Conservation (phyloP, 768 basidiomycete species). For the Macrolepiota dolichaula region DNA sequence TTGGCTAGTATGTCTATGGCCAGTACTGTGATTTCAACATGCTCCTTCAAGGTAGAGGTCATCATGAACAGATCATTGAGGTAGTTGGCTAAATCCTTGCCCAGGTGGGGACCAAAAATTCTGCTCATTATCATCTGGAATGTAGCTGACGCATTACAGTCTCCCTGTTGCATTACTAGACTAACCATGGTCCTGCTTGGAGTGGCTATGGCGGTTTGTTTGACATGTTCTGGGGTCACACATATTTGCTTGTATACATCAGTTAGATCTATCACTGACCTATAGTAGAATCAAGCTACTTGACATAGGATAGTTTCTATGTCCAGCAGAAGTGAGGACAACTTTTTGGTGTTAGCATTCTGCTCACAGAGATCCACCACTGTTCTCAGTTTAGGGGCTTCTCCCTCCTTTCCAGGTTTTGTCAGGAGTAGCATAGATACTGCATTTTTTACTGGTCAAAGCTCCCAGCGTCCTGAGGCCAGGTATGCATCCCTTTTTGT, state of each 20-base stretch:
- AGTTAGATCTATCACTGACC: conserved; percentile 33
- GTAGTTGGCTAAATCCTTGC: too few relatives aligned
- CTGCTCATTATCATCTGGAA: conserved; percentile 31
- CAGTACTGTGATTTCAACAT: too few relatives aligned
- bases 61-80: too few relatives aligned
- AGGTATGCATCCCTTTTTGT: conserved; percentile 25
- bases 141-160: conserved; percentile 16
- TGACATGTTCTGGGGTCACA: conserved; percentile 22
- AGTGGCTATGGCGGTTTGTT: conserved; percentile 20
- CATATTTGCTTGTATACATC: conserved; percentile 39
- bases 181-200: conserved; percentile 29
- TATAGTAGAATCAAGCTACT: too few relatives aligned
- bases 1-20: too few relatives aligned
- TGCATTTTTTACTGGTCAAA: conserved; percentile 27
- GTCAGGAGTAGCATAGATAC: conserved; percentile 31
- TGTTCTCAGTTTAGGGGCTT: conserved; percentile 21
- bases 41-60: too few relatives aligned
- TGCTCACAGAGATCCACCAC: conserved; percentile 31
- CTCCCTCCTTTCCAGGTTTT: conserved; percentile 22
- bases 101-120: conserved; percentile 26
- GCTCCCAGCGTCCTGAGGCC: conserved; percentile 22
- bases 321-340: conserved; percentile 23
- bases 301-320: too few relatives aligned
- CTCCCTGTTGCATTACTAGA: conserved; percentile 25
- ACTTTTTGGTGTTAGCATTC: conserved; percentile 33